These are phyloP conservation scores for Zymoseptoria crescenta DNA, from an alignment of 2,329 filamentous ascomycete species.

Conservation along the genomic window DNA sequence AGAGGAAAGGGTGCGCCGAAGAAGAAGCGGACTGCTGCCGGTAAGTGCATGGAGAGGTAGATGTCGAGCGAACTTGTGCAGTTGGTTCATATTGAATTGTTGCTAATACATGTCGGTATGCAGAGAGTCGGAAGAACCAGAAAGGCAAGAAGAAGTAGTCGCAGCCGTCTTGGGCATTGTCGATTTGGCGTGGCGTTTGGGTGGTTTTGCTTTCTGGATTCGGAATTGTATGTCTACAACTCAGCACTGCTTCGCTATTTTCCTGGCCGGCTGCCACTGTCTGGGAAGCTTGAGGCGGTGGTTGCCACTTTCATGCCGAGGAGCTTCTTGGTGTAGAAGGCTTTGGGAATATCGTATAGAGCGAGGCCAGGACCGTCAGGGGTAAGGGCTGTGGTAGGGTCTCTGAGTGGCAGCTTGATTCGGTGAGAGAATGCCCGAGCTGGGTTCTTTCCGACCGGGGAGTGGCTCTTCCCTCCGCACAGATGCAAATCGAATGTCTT, in stretches of 20 bases:
- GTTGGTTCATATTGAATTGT: constrained; percentile 4
- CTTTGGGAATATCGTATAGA: too few relatives aligned
- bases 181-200: not conserved
- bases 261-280: too few relatives aligned
- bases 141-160: not conserved
- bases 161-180: not conserved
- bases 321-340: too few relatives aligned
- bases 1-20: constrained; percentile 83
- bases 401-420: too few relatives aligned
- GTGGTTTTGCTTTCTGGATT: not conserved
- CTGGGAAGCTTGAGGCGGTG: too few relatives aligned
- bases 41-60: constrained; percentile 27
- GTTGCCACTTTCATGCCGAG: too few relatives aligned
- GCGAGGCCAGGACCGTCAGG: too few relatives aligned
- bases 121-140: constrained; percentile 1
- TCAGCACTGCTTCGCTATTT: too few relatives aligned
- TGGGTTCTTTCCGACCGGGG: not conserved
- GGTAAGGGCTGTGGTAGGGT: too few relatives aligned
- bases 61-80: not conserved
- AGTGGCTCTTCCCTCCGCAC: not conserved
- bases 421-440: too few relatives aligned
- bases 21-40: constrained; percentile 65
- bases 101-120: not conserved
- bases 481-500: not conserved
- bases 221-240: too few relatives aligned